Conservation (phyloP, 2,329 filamentous ascomycete species). For the Lecanosticta acicola region DNA sequence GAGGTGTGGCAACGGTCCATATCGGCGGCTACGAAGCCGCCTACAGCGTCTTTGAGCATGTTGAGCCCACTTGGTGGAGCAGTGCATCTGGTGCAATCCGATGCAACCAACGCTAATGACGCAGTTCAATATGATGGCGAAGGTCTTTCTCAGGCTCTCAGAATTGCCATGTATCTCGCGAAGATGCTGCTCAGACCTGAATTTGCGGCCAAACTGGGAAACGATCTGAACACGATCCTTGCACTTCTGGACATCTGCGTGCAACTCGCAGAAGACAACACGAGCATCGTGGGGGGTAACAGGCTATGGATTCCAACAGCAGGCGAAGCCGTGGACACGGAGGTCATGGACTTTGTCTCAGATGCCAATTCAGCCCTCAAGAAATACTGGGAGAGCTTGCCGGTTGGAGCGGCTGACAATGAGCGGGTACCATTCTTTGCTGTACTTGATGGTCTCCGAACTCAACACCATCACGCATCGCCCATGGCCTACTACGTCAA, state of each 20-base stretch:
- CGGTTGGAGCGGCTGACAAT: neutral
- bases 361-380: constrained; percentile 47
- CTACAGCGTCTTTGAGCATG: constrained; percentile 63
- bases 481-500: constrained; percentile 38
- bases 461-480: constrained; percentile 6
- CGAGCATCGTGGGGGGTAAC: constrained; percentile 52
- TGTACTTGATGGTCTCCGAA: constrained; percentile 9
- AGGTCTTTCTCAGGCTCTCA: constrained; percentile 65
- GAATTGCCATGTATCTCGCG: constrained; percentile 67
- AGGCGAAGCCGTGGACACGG: constrained; percentile 43
- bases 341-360: constrained; percentile 49
- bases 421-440: constrained; percentile 2
- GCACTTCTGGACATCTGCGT: constrained; percentile 50
- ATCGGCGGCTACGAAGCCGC: constrained; percentile 47
- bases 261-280: constrained; percentile 55
- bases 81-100: constrained; percentile 54
- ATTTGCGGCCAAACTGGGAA: constrained; percentile 23
- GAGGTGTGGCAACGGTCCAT: constrained; percentile 63
- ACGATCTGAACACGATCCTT: constrained; percentile 39
- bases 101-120: constrained; percentile 18
- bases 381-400: constrained; percentile 30
- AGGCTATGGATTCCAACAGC: constrained; percentile 43
- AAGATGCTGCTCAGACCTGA: constrained; percentile 49
- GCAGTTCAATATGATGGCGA: constrained; percentile 51
- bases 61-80: constrained; percentile 67